Conservation (phyloP, 1,139 yeast genomes). For the Groenewaldozyma sp. region DNA sequence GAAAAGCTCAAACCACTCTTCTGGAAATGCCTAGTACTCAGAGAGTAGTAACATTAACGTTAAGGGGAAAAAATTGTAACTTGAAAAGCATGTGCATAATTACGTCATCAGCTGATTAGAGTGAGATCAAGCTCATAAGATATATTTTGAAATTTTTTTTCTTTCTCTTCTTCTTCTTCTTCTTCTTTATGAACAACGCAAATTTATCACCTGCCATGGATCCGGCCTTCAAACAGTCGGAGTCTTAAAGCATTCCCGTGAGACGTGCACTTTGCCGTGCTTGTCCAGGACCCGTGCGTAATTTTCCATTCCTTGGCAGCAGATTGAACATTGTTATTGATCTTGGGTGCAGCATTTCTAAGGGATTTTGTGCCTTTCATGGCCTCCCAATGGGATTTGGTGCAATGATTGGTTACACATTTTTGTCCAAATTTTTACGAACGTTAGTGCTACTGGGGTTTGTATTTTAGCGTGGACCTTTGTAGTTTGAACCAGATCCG, state of each 20-base stretch:
- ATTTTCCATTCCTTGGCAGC: conserved; percentile 23
- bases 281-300: conserved; percentile 33
- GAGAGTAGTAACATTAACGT: no score
- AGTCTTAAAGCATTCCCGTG: conserved; percentile 29
- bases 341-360: conserved; percentile 36
- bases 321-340: conserved; percentile 25
- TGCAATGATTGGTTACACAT: conserved; percentile 35
- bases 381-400: conserved; percentile 33
- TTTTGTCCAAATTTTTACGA: no score
- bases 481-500: no score
- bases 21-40: no score
- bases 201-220: conserved; percentile 2
- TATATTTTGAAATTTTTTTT: no score
- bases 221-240: neutral
- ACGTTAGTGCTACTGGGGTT: no score
- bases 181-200: conserved; percentile 1
- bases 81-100: no score
- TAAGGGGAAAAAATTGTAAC: no score
- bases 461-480: no score
- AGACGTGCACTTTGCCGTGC: conserved; percentile 31
- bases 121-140: no score
- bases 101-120: no score
- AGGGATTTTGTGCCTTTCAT: conserved; percentile 31
- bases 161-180: neutral
- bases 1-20: no score